Percentiles rank a stretch among this genome's conserved stretches.
Conservation (phyloP, 2,329 filamentous ascomycete genomes). For the Fonsecaea pugnacius region DNA sequence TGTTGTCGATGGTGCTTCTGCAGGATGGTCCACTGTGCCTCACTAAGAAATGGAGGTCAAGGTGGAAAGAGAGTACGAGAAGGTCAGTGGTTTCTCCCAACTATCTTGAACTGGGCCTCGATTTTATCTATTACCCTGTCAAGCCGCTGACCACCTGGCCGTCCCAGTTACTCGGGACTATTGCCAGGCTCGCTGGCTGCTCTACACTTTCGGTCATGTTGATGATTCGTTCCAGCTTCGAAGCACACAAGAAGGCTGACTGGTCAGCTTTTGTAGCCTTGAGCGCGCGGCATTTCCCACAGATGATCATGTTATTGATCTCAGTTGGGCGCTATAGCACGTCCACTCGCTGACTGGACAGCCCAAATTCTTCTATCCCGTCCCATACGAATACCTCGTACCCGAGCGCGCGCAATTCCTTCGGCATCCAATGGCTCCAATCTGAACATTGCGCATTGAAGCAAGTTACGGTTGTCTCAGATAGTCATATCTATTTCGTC, state of each 20-base stretch:
- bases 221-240: constrained; percentile 29
- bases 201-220: constrained; percentile 13
- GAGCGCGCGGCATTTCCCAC: constrained; percentile 30
- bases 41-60: not conserved
- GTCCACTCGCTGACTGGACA: constrained; percentile 22
- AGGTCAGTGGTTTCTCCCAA: constrained; percentile 4
- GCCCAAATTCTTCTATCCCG: not conserved
- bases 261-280: constrained; percentile 25
- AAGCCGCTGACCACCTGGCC: constrained; percentile 36
- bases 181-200: constrained; percentile 17
- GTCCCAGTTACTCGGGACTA: constrained; percentile 14
- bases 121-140: constrained; percentile 30
- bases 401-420: constrained; percentile 22
- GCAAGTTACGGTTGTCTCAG: constrained; percentile 23
- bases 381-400: not conserved
- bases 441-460: constrained; percentile 15
- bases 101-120: constrained; percentile 3
- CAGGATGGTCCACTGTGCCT: constrained; percentile 4
- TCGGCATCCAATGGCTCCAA: constrained; percentile 18
- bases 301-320: constrained; percentile 10
- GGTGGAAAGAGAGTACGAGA: not conserved
- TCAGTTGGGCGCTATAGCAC: constrained; percentile 23
- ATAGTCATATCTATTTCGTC: constrained; percentile 4
- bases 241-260: constrained; percentile 16
- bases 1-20: not conserved